Percentiles rank a stretch among this genome's conserved stretches.
Conservation (phyloP, 345 rosid species). For the Arabidopsis thaliana region TAIR10.1 NC_003074.8:19068001-19068500, state of each 20-base stretch:
- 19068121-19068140: slow-evolving; percentile 55
- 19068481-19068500: neutral
- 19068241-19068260: neutral
- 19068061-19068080: slow-evolving; percentile 1
- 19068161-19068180: neutral
- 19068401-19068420: slow-evolving; percentile 60
- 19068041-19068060: neutral
- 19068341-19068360: neutral
- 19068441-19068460: slow-evolving; percentile 59
- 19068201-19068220: neutral
- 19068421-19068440: slow-evolving; percentile 74
- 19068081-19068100: slow-evolving; percentile 56
- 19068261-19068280: neutral
- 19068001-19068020: too few species aligned
- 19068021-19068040: neutral
- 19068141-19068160: slow-evolving; percentile 39
- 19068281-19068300: neutral
- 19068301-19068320: neutral
- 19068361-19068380: slow-evolving; percentile 52
- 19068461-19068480: slow-evolving; percentile 55
- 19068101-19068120: slow-evolving; percentile 52
- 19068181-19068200: neutral
- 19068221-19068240: slow-evolving; percentile 27
- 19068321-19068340: slow-evolving; percentile 1
- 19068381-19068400: slow-evolving; percentile 62